Evolutionary conservation across 495 filamentous ascomycete species (phyloP), one percentile per base, ranked within the genome.

Genomic region (Trypethelium eluteriae): DNA sequence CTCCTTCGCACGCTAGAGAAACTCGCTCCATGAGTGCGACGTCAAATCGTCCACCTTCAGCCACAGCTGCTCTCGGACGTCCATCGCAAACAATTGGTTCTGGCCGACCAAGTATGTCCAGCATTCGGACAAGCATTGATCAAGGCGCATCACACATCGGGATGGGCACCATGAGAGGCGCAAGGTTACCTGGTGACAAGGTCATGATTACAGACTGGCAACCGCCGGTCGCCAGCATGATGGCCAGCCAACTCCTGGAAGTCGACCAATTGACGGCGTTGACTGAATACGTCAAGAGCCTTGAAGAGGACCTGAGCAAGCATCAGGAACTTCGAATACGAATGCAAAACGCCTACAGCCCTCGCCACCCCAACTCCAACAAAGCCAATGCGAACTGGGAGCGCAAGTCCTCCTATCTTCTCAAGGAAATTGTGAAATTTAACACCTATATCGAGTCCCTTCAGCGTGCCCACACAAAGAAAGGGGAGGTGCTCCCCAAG

Each of bases 361-460:
- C 92, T 1, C 85, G 93, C 35, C 88, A 93, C 65, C 84, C 86
- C 32, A 99, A 98, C 74, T 81, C 85, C 34, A 77, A 77, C 61
- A 93, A 90, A 76, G 90, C 93, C 2, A 87, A 96, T 88, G 81
- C 87, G 3, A 99, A 99, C 74, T 99, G 95, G 95, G 92, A 99
- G 79, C 85, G 88, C 65, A 97, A 97, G 78, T 93, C 89, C 46
- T 87, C 88, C 39, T 96, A 98, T 74, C 78, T 99, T 49, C 79
- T 98, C 32, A 82, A 88, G n/a, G 94, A 99, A 78, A 97, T 93
- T 73, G 90, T 96, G 70, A 99, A 98, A 73, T 98, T 96, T 76
- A 80, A 87, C 62, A 98, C 92, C 0, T 99, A 98, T 68, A 91
- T 96, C 67, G 95, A 98, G 72, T 85, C 84, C 39, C 78, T 99